Evolutionary conservation across 768 basidiomycete genomes (phyloP).

Genomic region (Russula brevipes): DNA sequence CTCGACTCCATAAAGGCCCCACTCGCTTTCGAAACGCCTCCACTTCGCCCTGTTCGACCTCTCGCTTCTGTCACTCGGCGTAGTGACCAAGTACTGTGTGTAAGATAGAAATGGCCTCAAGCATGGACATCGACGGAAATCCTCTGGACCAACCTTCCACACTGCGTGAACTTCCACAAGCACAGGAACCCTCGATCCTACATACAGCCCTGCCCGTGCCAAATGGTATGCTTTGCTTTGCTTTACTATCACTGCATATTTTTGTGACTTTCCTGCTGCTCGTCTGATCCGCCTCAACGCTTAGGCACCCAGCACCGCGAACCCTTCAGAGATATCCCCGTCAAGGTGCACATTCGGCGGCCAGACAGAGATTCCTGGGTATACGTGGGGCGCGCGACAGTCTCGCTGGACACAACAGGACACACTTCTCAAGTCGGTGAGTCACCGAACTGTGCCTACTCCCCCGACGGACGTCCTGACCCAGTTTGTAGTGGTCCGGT

Average conservation of each 20-base stretch:
- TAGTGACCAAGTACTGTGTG: neutral
- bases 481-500: slow-evolving; percentile 50
- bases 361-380: slow-evolving; percentile 78
- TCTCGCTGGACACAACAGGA: slow-evolving; percentile 67
- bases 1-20: no score
- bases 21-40: neutral
- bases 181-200: slow-evolving; percentile 2
- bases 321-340: slow-evolving; percentile 68
- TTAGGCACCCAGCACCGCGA: slow-evolving; percentile 38
- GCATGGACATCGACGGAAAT: slow-evolving; percentile 23
- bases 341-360: slow-evolving; percentile 78
- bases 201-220: slow-evolving; percentile 3
- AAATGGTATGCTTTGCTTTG: slow-evolving; percentile 9
- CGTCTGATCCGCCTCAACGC: neutral
- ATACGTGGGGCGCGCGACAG: slow-evolving; percentile 73
- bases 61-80: neutral
- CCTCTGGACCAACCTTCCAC: slow-evolving; percentile 3
- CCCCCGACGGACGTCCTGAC: neutral
- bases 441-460: slow-evolving; percentile 28
- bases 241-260: neutral
- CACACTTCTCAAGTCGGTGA: slow-evolving; percentile 78
- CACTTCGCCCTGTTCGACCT: neutral
- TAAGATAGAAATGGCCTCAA: slow-evolving; percentile 17
- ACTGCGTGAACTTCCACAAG: slow-evolving; percentile 10
- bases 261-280: neutral